Base-by-base conservation (phyloP, 148 eudicot species). In the Diospyros lotus region DNA sequence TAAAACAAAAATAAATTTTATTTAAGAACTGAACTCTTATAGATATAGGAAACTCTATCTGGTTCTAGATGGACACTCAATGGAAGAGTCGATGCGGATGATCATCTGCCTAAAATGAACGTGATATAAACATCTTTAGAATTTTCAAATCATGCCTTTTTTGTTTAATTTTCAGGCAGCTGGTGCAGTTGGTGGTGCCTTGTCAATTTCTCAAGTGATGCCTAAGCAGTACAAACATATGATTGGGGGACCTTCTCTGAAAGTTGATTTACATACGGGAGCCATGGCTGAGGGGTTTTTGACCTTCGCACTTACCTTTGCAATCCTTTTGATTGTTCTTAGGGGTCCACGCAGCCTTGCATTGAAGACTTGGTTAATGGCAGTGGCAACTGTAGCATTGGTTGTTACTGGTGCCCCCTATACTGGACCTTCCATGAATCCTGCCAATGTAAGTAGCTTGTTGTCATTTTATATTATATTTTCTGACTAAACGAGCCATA, bases 361-460 rank as follows among this genome's bases (percentile, higher is more conserved):
- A 52, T 44, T 89, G 2, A 91, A 91, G 90, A 88, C 88, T 17
- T 91, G 84, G 90, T 80, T 94, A 83, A 84, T 89, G 71, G 84
- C 97, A 1, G 66, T 88, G 81, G 76, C 94, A 66, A 94, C 94
- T 38, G 89, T 94, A 4, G 69, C 93, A 67, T 59, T 91, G 79
- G 71, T 94, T 38, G 86, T 89, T 73, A 73, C 82, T 43, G 98
- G 98, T 72, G 82, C 97, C 55, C 77, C 79, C 44, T 94, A 88
- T 45, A 91, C 98, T 1, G 98, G 98, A 66, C 94, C 98, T 74
- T 83, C 98, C 45, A 89, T 94, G 94, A 94, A 94, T 78, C 98
- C 98, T 75, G 94, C 91, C 73, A 91, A 91, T 76, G 98, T 91
- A 78, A 91, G 96, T 85, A 73, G 13, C 3, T 1, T 28, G 28